Evolutionary conservation across 2,329 filamentous ascomycete genomes (phyloP).

Genomic region (Fusarium cicatricum): DNA sequence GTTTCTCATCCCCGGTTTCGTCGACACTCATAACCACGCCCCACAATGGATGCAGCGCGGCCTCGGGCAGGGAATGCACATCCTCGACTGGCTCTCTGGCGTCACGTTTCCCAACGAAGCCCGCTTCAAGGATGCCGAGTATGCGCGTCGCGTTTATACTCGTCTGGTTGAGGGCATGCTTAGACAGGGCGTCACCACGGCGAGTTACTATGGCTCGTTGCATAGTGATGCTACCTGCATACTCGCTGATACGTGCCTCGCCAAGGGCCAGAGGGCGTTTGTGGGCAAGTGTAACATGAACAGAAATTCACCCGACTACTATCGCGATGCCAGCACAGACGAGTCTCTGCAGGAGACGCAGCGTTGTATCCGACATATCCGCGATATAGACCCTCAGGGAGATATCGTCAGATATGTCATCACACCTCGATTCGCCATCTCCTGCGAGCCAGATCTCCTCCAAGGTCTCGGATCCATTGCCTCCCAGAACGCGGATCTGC

Average conservation of each 20-base stretch:
- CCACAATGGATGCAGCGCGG: conserved; percentile 62
- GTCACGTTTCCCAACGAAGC: conserved; percentile 71
- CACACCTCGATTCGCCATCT: conserved; percentile 69
- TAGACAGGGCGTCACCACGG: conserved; percentile 68
- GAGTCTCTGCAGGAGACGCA: conserved; percentile 59
- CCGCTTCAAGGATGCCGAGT: conserved; percentile 61
- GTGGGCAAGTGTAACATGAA: conserved; percentile 72
- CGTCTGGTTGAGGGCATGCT: conserved; percentile 65
- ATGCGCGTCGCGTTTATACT: conserved; percentile 62
- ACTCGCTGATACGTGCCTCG: conserved; percentile 62
- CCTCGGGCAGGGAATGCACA: conserved; percentile 59
- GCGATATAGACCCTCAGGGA: conserved; percentile 53
- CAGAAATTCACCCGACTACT: conserved; percentile 63
- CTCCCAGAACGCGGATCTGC: conserved; percentile 54
- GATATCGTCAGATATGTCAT: conserved; percentile 59
- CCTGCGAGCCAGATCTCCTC: conserved; percentile 64
- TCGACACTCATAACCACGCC: conserved; percentile 76
- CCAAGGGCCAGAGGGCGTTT: conserved; percentile 65
- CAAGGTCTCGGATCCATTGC: conserved; percentile 63
- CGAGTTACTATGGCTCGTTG: conserved; percentile 66
- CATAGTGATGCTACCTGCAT: conserved; percentile 65
- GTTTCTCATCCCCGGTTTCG: conserved; percentile 66
- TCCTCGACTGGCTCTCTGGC: conserved; percentile 68
- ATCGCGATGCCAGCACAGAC: conserved; percentile 56
- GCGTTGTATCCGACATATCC: conserved; percentile 58